Percentiles rank a stretch among this genome's conserved stretches.
These are phyloP conservation scores for Haberlea rhodopensis DNA, from an alignment of 257 asterid species.

Conservation along the genomic window DNA sequence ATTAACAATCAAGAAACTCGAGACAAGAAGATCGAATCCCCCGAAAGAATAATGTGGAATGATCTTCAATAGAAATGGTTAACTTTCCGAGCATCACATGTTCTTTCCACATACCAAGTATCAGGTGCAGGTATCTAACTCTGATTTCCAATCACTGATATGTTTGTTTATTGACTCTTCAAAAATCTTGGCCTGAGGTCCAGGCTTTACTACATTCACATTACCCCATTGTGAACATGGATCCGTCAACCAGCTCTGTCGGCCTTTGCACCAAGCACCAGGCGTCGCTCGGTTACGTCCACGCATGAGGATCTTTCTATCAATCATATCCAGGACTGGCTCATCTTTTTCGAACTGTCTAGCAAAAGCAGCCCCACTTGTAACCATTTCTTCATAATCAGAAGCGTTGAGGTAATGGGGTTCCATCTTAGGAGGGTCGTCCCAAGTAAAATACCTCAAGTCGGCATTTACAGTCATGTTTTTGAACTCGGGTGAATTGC, in stretches of 20 bases:
- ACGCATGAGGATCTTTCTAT: slow-evolving; percentile 63
- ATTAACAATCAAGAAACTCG: slow-evolving; percentile 30
- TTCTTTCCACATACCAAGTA: slow-evolving; percentile 5
- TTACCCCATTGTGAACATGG: slow-evolving; percentile 94
- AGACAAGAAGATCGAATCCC: slow-evolving; percentile 35
- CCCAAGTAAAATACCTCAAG: slow-evolving; percentile 90
- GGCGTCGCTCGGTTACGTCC: slow-evolving; percentile 68
- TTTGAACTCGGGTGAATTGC: slow-evolving; percentile 74
- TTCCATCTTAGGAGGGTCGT: slow-evolving; percentile 95
- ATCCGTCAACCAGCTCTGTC: slow-evolving; percentile 62
- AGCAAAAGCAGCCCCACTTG: slow-evolving; percentile 93
- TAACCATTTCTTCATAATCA: slow-evolving; percentile 57
- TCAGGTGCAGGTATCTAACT: slow-evolving; percentile 63
- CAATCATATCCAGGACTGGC: slow-evolving; percentile 77
- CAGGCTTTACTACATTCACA: slow-evolving; percentile 66
- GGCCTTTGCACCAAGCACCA: slow-evolving; percentile 90
- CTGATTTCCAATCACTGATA: slow-evolving; percentile 46
- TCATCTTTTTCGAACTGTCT: slow-evolving; percentile 64
- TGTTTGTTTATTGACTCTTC: slow-evolving; percentile 47
- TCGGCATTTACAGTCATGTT: slow-evolving; percentile 82
- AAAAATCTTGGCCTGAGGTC: slow-evolving; percentile 54
- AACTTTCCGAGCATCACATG: not conserved
- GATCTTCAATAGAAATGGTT: not conserved
- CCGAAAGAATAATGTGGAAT: slow-evolving; percentile 31
- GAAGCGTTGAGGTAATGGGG: slow-evolving; percentile 65